phyloP scores from a whole-genome alignment of 1,139 yeast species.

The Kurtzmaniella quercitrusa region DNA sequence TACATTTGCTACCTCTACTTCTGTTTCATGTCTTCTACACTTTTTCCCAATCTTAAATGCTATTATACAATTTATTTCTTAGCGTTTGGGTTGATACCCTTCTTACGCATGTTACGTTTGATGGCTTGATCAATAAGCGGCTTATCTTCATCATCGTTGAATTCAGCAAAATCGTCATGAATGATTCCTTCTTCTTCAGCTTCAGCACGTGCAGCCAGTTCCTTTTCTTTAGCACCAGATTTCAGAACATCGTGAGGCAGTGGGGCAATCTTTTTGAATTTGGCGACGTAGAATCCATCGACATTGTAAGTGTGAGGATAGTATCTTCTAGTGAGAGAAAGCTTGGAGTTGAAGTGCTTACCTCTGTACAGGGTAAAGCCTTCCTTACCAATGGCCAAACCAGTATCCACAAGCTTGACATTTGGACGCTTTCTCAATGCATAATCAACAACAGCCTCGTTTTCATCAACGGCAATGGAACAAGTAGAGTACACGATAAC shows the following conservation, averaged over 20 bases:
- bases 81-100: conserved; percentile 69
- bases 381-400: conserved; percentile 91
- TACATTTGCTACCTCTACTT: too few relatives aligned
- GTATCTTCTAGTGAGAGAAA: conserved; percentile 85
- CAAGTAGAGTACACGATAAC: conserved; percentile 95
- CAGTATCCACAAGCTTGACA: conserved; percentile 90
- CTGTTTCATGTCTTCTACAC: not conserved
- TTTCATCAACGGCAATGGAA: conserved; percentile 97
- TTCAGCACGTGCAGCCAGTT: conserved; percentile 72
- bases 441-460: conserved; percentile 97
- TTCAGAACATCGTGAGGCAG: conserved; percentile 79
- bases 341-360: conserved; percentile 74
- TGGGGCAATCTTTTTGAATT: conserved; percentile 86
- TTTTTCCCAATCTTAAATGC: not conserved
- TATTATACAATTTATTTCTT: conserved; percentile 11
- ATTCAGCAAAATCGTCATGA: conserved; percentile 79
- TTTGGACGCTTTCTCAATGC: conserved; percentile 95
- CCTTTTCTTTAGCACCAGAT: conserved; percentile 89
- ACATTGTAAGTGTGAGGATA: conserved; percentile 98
- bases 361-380: conserved; percentile 95
- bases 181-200: conserved; percentile 78
- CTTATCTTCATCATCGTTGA: conserved; percentile 73
- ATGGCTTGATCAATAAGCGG: conserved; percentile 70
- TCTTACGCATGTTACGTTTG: conserved; percentile 68
- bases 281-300: conserved; percentile 97